A percentile compares a stretch with the other conserved stretches of the same genome.
Evolutionary conservation across 148 eudicot genomes (phyloP).

Genomic region (Rhododendron ferrugineum): DNA sequence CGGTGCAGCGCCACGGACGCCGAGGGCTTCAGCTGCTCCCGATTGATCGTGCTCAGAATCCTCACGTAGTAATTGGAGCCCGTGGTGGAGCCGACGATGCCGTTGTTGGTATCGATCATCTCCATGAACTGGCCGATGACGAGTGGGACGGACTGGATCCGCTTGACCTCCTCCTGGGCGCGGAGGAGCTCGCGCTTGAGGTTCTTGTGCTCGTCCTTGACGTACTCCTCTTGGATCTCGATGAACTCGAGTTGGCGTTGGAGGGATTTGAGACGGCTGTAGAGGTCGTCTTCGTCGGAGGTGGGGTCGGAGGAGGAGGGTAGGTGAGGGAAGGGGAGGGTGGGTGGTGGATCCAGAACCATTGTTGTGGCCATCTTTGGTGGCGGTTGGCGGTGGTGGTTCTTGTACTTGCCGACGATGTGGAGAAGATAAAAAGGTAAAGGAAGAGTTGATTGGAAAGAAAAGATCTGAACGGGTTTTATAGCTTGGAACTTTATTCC

Average conservation of each 20-base stretch:
- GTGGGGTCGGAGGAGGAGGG: constrained; percentile 17
- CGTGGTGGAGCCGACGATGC: constrained; percentile 83
- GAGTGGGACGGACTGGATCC: constrained; percentile 80
- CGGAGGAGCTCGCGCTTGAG: constrained; percentile 70
- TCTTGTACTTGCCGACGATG: background rate
- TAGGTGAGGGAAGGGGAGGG: constrained; percentile 8
- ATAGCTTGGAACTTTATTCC: background rate
- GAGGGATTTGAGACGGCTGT: constrained; percentile 57
- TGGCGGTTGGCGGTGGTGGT: background rate
- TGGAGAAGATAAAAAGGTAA: background rate
- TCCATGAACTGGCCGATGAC: constrained; percentile 96
- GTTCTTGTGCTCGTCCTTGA: constrained; percentile 82
- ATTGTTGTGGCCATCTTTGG: constrained; percentile 45
- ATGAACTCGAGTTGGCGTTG: constrained; percentile 66
- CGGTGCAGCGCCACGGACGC: constrained; percentile 83
- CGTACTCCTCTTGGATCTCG: constrained; percentile 84
- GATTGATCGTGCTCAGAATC: constrained; percentile 74
- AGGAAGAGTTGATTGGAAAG: background rate
- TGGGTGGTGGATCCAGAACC: constrained; percentile 46
- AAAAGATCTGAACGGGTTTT: background rate
- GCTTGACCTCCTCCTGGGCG: constrained; percentile 83
- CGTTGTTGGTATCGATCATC: constrained; percentile 80
- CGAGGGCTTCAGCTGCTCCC: constrained; percentile 68
- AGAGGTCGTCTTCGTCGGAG: constrained; percentile 60
- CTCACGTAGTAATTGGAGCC: constrained; percentile 84